Conservation (phyloP, 768 basidiomycete species). For the Termitomyces sp. region DNA sequence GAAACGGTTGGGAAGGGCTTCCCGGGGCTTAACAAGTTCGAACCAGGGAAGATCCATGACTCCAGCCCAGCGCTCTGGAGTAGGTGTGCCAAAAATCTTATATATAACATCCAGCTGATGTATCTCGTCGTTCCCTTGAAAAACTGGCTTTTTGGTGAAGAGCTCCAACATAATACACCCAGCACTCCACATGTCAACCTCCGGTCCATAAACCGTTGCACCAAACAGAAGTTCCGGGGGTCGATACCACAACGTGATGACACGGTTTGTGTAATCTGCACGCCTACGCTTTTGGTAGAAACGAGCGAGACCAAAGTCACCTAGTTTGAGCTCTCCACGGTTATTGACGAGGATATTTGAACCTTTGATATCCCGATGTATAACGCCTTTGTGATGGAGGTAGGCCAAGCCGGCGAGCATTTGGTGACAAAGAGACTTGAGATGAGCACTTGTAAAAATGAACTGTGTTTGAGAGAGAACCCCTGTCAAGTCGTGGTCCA, state of each 20-base stretch:
- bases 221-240: conserved; percentile 94
- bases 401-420: conserved; percentile 95
- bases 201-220: conserved; percentile 93
- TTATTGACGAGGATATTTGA: conserved; percentile 96
- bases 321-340: conserved; percentile 90
- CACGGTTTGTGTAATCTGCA: conserved; percentile 98
- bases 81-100: conserved; percentile 87
- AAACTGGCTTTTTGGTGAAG: conserved; percentile 93
- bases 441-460: conserved; percentile 77
- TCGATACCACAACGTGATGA: conserved; percentile 98
- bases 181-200: conserved; percentile 99
- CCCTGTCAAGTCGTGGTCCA: conserved; percentile 98
- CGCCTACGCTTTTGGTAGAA: conserved; percentile 90
- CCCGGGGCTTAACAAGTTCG: conserved; percentile 92
- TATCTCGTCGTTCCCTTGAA: conserved; percentile 97
- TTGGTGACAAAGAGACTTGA: conserved; percentile 94
- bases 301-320: conserved; percentile 94
- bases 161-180: conserved; percentile 99
- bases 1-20: conserved; percentile 70
- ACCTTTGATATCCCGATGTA: conserved; percentile 98
- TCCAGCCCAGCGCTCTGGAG: conserved; percentile 76
- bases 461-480: conserved; percentile 90
- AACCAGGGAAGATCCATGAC: conserved; percentile 92
- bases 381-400: conserved; percentile 92
- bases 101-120: conserved; percentile 95